A percentile compares a stretch with the other conserved stretches of the same genome.
These are phyloP conservation scores for Cadophora sp. DNA, from an alignment of 2,329 filamentous ascomycete genomes.

Conservation along the genomic window DNA sequence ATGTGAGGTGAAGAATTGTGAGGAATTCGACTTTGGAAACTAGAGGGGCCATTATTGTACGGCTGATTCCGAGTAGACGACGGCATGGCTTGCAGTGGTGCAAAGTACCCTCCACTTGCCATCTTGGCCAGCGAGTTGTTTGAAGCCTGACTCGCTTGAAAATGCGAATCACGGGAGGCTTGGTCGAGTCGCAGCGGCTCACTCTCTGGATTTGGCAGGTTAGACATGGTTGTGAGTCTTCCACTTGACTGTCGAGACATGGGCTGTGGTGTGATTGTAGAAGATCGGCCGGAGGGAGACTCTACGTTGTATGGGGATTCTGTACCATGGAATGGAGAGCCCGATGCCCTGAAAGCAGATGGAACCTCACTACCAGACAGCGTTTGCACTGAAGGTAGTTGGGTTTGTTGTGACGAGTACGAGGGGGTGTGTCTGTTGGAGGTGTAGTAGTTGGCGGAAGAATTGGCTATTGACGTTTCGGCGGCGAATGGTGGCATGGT, in stretches of 20 bases:
- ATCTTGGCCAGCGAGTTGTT: slow-evolving; percentile 10
- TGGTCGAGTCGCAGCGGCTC: slow-evolving; percentile 23
- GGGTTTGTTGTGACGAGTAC: background rate
- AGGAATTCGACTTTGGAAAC: background rate
- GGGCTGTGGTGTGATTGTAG: slow-evolving; percentile 11
- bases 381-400: slow-evolving; percentile 10
- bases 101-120: slow-evolving; percentile 2
- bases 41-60: background rate
- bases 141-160: slow-evolving; percentile 7
- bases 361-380: background rate
- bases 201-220: slow-evolving; percentile 22
- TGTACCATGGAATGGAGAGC: slow-evolving; percentile 22
- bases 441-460: background rate
- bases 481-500: background rate
- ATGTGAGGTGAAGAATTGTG: slow-evolving; percentile 22
- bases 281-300: slow-evolving; percentile 28
- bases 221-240: slow-evolving; percentile 6
- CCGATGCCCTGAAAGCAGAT: background rate
- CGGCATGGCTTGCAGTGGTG: background rate
- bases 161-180: background rate
- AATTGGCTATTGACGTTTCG: slow-evolving; percentile 5
- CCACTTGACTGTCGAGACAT: slow-evolving; percentile 22
- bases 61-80: slow-evolving; percentile 12
- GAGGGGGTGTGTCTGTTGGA: background rate
- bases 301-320: slow-evolving; percentile 34